phyloP scores from a whole-genome alignment of 805 yeast species.

The Pichia manshurica region DNA sequence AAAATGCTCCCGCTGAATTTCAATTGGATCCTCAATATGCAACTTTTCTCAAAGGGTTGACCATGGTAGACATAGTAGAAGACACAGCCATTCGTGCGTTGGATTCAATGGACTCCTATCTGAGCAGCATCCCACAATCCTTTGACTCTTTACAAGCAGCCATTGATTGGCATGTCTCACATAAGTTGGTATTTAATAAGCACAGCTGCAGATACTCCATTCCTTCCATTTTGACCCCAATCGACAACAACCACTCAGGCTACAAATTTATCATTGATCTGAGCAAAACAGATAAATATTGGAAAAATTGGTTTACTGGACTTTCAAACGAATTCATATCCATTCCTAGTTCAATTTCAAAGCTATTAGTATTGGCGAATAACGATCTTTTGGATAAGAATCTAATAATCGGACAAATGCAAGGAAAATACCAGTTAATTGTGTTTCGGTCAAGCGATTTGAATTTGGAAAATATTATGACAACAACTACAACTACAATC shows the following conservation, averaged over 20 bases:
- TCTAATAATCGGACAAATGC: constrained; percentile 95
- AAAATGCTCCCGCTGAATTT: no score
- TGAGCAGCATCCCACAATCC: constrained; percentile 54
- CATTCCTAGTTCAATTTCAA: constrained; percentile 42
- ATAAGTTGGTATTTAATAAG: constrained; percentile 47
- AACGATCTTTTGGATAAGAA: constrained; percentile 82
- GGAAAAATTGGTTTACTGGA: constrained; percentile 79
- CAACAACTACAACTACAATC: constrained; percentile 22
- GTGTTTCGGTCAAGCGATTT: constrained; percentile 46
- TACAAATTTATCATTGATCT: constrained; percentile 63
- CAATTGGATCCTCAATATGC: constrained; percentile 14
- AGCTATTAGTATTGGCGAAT: constrained; percentile 77
- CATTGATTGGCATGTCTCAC: constrained; percentile 73
- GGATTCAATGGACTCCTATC: constrained; percentile 57
- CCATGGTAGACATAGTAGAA: constrained; percentile 87
- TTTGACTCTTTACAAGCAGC: constrained; percentile 56
- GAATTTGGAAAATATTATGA: constrained; percentile 17
- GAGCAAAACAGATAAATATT: constrained; percentile 52
- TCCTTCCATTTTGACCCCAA: constrained; percentile 50
- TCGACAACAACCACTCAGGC: constrained; percentile 8
- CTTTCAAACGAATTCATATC: constrained; percentile 48
- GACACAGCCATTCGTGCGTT: constrained; percentile 80
- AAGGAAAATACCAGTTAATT: constrained; percentile 87
- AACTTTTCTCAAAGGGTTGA: constrained; percentile 52
- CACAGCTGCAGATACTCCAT: constrained; percentile 72